A percentile compares a stretch with the other conserved stretches of the same genome.
Evolutionary conservation across 805 yeast species (phyloP).

Genomic region (Monosporozyma yasuniensis): DNA sequence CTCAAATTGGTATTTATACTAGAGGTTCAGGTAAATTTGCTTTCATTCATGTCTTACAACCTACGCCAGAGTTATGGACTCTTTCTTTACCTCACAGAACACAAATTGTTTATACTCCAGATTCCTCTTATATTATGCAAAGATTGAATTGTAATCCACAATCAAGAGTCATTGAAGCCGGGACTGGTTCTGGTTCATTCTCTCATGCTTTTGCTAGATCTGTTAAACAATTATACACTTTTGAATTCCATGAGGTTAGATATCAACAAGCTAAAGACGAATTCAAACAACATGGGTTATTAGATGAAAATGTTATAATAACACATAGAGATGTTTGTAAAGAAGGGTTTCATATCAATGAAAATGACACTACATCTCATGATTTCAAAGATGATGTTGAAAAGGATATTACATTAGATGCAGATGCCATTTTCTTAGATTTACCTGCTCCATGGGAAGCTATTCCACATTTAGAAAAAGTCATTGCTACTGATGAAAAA

Average conservation of each 20-base stretch:
- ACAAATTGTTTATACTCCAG: slow-evolving; percentile 95
- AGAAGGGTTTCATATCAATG: slow-evolving; percentile 60
- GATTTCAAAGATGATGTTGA: slow-evolving; percentile 21
- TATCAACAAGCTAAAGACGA: slow-evolving; percentile 71
- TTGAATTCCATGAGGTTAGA: slow-evolving; percentile 85
- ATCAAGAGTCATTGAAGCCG: slow-evolving; percentile 84
- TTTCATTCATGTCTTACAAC: slow-evolving; percentile 78
- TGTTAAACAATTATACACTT: slow-evolving; percentile 71
- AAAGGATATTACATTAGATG: slow-evolving; percentile 34
- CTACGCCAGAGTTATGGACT: slow-evolving; percentile 95
- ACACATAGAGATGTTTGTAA: slow-evolving; percentile 91
- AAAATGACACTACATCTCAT: slow-evolving; percentile 20
- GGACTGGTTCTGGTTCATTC: slow-evolving; percentile 95
- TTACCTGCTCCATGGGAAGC: slow-evolving; percentile 98
- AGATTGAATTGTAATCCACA: slow-evolving; percentile 67
- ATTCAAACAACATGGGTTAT: slow-evolving; percentile 61
- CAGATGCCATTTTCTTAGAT: slow-evolving; percentile 76
- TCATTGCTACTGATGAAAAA: slow-evolving; percentile 42
- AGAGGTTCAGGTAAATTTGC: slow-evolving; percentile 53
- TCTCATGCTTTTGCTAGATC: slow-evolving; percentile 88
- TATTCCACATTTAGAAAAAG: slow-evolving; percentile 58
- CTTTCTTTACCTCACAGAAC: slow-evolving; percentile 94
- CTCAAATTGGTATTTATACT: slow-evolving; percentile 65
- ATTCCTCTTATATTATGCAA: slow-evolving; percentile 83
- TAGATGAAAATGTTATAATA: slow-evolving; percentile 43